Conservation (phyloP, 148 eudicot genomes). For the Camellia lanceoleosa region DNA sequence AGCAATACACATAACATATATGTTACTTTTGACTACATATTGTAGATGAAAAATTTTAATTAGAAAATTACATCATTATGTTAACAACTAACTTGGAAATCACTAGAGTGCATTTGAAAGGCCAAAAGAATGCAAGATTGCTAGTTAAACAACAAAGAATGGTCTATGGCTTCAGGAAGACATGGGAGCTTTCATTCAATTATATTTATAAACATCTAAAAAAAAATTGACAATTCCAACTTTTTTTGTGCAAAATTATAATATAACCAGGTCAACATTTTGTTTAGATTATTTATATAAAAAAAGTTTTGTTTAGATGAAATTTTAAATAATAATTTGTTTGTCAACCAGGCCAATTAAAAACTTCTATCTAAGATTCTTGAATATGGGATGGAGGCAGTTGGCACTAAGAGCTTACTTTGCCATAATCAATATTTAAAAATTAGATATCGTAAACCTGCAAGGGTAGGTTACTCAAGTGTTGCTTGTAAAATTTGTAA, state of each 20-base stretch:
- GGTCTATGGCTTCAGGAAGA: neutral
- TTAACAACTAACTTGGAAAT: neutral
- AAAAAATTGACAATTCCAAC: neutral
- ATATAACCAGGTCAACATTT: neutral
- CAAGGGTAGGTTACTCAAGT: no score
- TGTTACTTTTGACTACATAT: neutral
- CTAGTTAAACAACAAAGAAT: constrained; percentile 2
- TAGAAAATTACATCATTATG: neutral
- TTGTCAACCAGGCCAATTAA: neutral
- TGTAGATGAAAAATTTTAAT: neutral
- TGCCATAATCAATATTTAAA: neutral
- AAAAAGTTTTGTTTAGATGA: neutral
- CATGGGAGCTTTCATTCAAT: neutral
- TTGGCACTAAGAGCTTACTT: neutral
- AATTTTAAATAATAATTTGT: neutral
- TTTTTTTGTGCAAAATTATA: neutral
- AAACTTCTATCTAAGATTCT: neutral
- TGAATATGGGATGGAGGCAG: neutral
- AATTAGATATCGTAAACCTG: neutral
- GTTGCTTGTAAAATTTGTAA: no score
- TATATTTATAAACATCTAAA: neutral
- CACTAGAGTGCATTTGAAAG: neutral
- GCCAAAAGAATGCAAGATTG: neutral
- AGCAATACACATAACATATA: neutral
- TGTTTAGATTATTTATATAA: neutral